Conservation (phyloP, 1,284 basidiomycete species). For the Ustilago lituana region DNA sequence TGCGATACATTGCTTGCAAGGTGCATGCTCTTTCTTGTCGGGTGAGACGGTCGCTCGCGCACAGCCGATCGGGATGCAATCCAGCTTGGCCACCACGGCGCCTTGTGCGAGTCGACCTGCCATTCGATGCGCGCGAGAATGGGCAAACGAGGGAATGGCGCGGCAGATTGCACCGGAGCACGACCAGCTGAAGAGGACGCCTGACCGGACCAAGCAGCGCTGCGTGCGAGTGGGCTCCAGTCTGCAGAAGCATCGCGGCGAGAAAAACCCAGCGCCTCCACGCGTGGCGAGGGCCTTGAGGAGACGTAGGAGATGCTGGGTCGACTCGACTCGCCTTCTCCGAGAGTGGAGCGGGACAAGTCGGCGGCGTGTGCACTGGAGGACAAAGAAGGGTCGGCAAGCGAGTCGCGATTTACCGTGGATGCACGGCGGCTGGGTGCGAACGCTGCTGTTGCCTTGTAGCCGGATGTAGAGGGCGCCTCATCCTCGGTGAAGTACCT, state of each 20-base stretch:
- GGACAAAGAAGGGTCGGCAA: slow-evolving; percentile 10
- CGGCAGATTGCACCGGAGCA: not conserved
- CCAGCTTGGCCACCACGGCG: slow-evolving; percentile 60
- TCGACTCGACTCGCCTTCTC: slow-evolving; percentile 16
- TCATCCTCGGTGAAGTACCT: slow-evolving; percentile 57
- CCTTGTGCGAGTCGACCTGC: slow-evolving; percentile 58
- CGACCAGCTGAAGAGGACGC: slow-evolving; percentile 17
- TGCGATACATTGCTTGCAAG: slow-evolving; percentile 8
- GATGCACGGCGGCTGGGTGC: slow-evolving; percentile 23
- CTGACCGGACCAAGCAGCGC: slow-evolving; percentile 24
- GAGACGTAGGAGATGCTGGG: slow-evolving; percentile 23
- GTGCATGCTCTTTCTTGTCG: slow-evolving; percentile 23
- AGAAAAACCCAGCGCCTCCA: slow-evolving; percentile 15
- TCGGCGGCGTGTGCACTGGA: slow-evolving; percentile 12
- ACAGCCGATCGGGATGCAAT: slow-evolving; percentile 8
- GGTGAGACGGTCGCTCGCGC: not conserved
- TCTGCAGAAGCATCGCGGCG: slow-evolving; percentile 23
- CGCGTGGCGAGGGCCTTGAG: slow-evolving; percentile 24
- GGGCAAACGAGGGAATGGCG: slow-evolving; percentile 43
- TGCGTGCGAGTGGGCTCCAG: slow-evolving; percentile 29
- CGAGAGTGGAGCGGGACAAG: slow-evolving; percentile 22
- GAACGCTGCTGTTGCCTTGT: slow-evolving; percentile 8
- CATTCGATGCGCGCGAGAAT: slow-evolving; percentile 64
- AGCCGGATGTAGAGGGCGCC: slow-evolving; percentile 7
- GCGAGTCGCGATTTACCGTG: slow-evolving; percentile 3